Evolutionary conservation across 768 basidiomycete genomes (phyloP), one percentile per base, ranked within the genome.

Genomic region (Crassisporium funariophilum): DNA sequence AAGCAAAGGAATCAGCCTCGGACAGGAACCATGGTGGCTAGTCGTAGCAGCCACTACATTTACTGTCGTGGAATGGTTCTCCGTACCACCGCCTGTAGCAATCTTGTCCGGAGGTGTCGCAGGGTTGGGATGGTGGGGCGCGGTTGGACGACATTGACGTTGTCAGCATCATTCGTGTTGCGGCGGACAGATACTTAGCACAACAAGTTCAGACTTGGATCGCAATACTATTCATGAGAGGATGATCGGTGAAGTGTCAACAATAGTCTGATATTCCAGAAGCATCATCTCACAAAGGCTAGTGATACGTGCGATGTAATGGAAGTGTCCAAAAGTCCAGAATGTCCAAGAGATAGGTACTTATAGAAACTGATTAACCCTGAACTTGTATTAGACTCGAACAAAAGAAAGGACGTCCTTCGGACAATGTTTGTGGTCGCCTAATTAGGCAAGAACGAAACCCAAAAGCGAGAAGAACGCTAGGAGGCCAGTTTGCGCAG

Each of bases 21-120:
- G 60, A 4, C 46, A 61, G 9, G 70, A 78, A 41, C 75, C 75
- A 2, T 78, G 75, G 70, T 78, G 77, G 78, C 59, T 75, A 25
- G 72, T 74, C 13, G 62, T 77, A 35, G 65, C 72, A 1, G 64
- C 67, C 1, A 46, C 61, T 0, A 65, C 72, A 1, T 78, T 72
- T 48, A 70, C 74, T 4, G 64, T 61, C 5, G 67, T 69, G 5
- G 68, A 73, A 51, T 75, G 70, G 68, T 78, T 69, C 53, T 55
- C 56, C 8, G 47, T 67, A 2, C 69, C 71, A 4, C 66, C 75
- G 17, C 66, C 73, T 9, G 49, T 69, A 20, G 70, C 70, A 3
- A 74, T 78, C 43, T 42, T 72, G 12, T 44, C 57, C 4, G 76
- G 76, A 8, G 73, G 68, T 2, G 47, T 65, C 13, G 68, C 66